Conservation (phyloP, 192 early-diverging fungal species). For the Powellomyces hirtus region DNA sequence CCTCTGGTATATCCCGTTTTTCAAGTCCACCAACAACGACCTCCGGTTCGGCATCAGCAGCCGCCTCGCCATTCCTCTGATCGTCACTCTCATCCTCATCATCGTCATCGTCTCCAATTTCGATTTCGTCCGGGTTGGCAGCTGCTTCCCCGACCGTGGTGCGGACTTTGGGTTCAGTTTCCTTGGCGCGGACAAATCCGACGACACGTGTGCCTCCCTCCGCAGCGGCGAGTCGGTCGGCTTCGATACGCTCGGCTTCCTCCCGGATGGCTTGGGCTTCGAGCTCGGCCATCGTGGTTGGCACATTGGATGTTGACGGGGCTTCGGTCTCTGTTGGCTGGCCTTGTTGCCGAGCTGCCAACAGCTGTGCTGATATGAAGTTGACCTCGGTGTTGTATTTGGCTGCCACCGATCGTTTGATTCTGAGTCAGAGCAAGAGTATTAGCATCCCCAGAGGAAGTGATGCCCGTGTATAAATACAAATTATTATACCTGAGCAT, state of each 20-base stretch:
- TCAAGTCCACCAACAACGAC: slow-evolving; percentile 29
- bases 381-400: slow-evolving; percentile 77
- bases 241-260: slow-evolving; percentile 46
- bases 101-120: slow-evolving; percentile 60
- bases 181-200: slow-evolving; percentile 50
- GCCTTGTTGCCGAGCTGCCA: slow-evolving; percentile 32
- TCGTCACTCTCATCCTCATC: slow-evolving; percentile 44
- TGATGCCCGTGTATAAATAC: neutral
- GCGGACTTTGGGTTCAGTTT: slow-evolving; percentile 31
- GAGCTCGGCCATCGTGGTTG: slow-evolving; percentile 31
- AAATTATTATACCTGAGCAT: slow-evolving; percentile 82
- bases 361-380: slow-evolving; percentile 59
- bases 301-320: neutral
- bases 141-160: slow-evolving; percentile 21
- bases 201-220: slow-evolving; percentile 37
- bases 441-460: neutral
- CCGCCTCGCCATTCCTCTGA: slow-evolving; percentile 41
- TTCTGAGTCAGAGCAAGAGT: slow-evolving; percentile 31
- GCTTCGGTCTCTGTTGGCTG: neutral
- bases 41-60: slow-evolving; percentile 13
- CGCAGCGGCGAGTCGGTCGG: slow-evolving; percentile 40
- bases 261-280: slow-evolving; percentile 25
- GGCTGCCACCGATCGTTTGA: slow-evolving; percentile 86
- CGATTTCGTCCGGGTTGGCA: slow-evolving; percentile 68
- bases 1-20: slow-evolving; percentile 45